A percentile compares a stretch with the other conserved stretches of the same genome.
Conservation (phyloP, 78 protist species). For the Dictyostelium capitatum region DNA sequence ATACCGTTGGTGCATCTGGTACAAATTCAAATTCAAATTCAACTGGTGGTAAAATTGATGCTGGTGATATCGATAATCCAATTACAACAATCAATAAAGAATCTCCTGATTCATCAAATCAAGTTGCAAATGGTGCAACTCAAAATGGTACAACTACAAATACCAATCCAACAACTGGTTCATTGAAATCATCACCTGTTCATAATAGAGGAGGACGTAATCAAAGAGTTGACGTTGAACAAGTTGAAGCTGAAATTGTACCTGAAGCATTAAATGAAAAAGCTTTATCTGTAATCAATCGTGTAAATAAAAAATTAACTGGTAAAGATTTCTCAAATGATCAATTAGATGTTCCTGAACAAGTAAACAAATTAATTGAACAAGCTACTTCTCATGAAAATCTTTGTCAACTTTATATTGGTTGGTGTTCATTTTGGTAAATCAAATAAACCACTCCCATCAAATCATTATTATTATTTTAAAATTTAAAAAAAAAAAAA, state of each 20-base stretch:
- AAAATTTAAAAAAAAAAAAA: neutral
- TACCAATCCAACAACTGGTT: neutral
- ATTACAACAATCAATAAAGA: constrained; percentile 13
- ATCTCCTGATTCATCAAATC: constrained; percentile 6
- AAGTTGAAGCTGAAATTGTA: constrained; percentile 52
- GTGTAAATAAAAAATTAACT: constrained; percentile 96
- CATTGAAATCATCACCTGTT: constrained; percentile 18
- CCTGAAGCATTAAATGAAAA: constrained; percentile 82
- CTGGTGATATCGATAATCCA: constrained; percentile 4
- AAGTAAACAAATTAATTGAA: constrained; percentile 93
- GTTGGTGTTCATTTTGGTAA: constrained; percentile 97
- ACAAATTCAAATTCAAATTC: neutral
- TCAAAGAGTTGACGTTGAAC: constrained; percentile 59
- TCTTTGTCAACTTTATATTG: constrained; percentile 97
- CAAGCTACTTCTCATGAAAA: constrained; percentile 97
- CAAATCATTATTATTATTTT: neutral
- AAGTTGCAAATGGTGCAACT: neutral
- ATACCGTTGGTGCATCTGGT: neutral
- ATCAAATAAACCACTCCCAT: too few species aligned
- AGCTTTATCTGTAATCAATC: constrained; percentile 91
- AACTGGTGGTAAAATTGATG: constrained; percentile 16
- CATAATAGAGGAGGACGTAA: constrained; percentile 46
- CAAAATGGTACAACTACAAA: too few species aligned
- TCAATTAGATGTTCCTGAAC: constrained; percentile 85
- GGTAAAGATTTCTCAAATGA: constrained; percentile 91